Evolutionary conservation across 768 basidiomycete genomes (phyloP), one percentile per base, ranked within the genome.

Genomic region (Suillus bovinus): DNA sequence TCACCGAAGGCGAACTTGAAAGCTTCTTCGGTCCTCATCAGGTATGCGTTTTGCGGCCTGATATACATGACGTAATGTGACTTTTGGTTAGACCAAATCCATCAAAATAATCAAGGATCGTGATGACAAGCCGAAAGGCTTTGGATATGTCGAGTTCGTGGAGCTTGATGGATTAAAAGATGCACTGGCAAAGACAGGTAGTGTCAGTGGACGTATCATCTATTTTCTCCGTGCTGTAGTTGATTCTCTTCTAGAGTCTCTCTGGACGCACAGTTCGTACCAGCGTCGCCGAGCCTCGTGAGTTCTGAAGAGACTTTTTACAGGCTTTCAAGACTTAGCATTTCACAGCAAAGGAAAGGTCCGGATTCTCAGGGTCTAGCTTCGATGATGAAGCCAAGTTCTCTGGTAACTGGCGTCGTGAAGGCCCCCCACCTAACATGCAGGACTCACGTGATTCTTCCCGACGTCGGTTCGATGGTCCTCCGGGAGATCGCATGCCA

Each of bases 141-240:
- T 98, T 77, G 97, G 96, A 38, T 99, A 99, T 74, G 87, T 98
- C 62, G 97, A 99, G 73, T 99, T 99, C 70, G 84, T 82, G n/a
- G 90, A 89, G 58, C 70, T 94, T 61, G 93, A 96, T 22, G 89
- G 86, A 53, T 78, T 99, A 57, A 96, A 96, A 77, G 87, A 88
- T 62, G 97, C 90, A 5, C 77, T 99, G 41, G 76, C 81, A 24
- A 89, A 86, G 77, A 84, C 80, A 29, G 91, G 90, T 59, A 74
- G 82, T 34, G 93, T 94, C 64, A 72, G 91, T 76, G 34, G 20
- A 39, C 29, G 34, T 16, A 29, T 13, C 27, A n/a, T 22, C 58
- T 60, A 9, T 17, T 2, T 29, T 13, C 27, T 27, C 33, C 9
- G 33, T 54, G 13, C 16, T 17, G 31, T 36, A n/a, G 14, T 49